phyloP scores from a whole-genome alignment of 345 rosid species.

The Carallia brachiata region DNA sequence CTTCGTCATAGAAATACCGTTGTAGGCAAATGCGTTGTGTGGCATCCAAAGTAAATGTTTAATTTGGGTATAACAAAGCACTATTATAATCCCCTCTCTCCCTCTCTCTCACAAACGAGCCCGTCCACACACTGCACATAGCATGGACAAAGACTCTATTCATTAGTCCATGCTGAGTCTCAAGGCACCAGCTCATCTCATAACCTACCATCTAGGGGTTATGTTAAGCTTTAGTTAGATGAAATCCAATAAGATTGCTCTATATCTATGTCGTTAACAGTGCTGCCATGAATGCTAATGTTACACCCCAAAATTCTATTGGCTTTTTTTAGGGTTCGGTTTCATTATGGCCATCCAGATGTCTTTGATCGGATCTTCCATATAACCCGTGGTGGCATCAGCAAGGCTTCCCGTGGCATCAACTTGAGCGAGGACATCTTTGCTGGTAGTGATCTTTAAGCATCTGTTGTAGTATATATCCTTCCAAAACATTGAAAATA shows the following conservation, averaged over 20 bases:
- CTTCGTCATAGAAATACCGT: no score
- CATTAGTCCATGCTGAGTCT: no score
- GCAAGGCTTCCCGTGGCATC: constrained; percentile 95
- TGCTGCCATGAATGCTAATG: background rate
- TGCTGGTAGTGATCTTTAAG: constrained; percentile 61
- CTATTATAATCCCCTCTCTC: no score
- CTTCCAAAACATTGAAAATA: background rate
- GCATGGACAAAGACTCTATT: no score
- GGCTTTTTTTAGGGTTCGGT: constrained; percentile 65
- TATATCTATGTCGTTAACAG: background rate
- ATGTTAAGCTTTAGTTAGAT: no score
- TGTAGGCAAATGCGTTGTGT: no score
- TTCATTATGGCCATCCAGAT: constrained; percentile 98
- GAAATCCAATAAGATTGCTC: background rate
- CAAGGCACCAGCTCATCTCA: no score
- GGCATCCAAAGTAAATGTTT: no score
- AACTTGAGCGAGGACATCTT: constrained; percentile 97
- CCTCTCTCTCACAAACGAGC: no score
- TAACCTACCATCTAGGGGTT: no score
- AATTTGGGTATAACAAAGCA: no score
- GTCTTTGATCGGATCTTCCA: constrained; percentile 94
- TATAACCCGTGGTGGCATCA: constrained; percentile 93
- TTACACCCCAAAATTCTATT: constrained; percentile 16
- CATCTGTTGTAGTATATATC: background rate
- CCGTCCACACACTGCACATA: no score